Evolutionary conservation across 73 alveolate species (phyloP).

Genomic region (Paramecium caudatum): DNA sequence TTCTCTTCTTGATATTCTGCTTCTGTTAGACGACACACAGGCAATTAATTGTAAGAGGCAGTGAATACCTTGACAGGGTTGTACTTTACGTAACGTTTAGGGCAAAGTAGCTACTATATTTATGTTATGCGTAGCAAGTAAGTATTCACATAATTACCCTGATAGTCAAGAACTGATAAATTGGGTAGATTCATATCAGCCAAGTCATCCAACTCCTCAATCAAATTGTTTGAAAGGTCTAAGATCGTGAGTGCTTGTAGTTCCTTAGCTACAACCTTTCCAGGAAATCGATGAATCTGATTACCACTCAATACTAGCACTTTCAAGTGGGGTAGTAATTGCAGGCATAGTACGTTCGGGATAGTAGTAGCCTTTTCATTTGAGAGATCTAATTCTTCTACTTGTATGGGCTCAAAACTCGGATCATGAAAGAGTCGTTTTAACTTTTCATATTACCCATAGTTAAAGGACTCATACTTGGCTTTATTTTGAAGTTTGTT

Average conservation of each 20-base stretch:
- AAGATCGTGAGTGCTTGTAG: constrained; percentile 25
- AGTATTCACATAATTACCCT: constrained; percentile 53
- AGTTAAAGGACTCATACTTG: constrained; percentile 67
- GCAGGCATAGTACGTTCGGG: constrained; percentile 52
- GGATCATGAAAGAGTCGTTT: constrained; percentile 64
- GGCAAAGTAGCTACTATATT: constrained; percentile 59
- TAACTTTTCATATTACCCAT: constrained; percentile 71
- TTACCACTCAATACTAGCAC: constrained; percentile 53
- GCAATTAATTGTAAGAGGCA: constrained; percentile 69
- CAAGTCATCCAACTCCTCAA: constrained; percentile 69
- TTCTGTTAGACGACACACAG: constrained; percentile 59
- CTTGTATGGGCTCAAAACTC: constrained; percentile 68
- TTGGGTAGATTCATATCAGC: constrained; percentile 66
- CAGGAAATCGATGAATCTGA: constrained; percentile 63
- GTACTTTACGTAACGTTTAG: constrained; percentile 68
- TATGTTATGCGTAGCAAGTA: constrained; percentile 46
- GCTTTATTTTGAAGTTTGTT: constrained; percentile 15
- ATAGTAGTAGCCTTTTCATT: constrained; percentile 14
- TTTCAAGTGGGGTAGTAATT: constrained; percentile 14
- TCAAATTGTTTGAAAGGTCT: constrained; percentile 57
- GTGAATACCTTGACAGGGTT: constrained; percentile 77
- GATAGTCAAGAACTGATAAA: constrained; percentile 57
- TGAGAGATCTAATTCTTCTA: constrained; percentile 65
- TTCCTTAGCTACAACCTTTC: constrained; percentile 40
- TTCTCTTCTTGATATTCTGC: constrained; percentile 57